Evolutionary conservation across 257 asterid genomes (phyloP).

Genomic region (Vinca minor): DNA sequence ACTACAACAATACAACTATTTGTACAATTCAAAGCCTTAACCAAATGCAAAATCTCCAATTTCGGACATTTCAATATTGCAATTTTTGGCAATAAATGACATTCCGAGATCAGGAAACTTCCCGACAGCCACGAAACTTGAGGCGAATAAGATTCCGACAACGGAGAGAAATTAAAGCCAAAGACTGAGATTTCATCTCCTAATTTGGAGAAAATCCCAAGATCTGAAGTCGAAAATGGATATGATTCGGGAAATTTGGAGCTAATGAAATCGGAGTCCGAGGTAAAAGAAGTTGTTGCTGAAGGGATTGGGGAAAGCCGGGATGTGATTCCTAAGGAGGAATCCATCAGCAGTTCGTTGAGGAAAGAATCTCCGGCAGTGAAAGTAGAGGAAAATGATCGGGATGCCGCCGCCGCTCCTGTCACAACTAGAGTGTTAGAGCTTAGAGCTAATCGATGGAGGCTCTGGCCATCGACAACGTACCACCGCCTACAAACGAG

Average conservation of each 20-base stretch:
- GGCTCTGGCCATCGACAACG: slow-evolving; percentile 68
- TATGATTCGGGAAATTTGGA: slow-evolving; percentile 33
- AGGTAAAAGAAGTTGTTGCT: slow-evolving; percentile 23
- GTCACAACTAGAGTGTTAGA: slow-evolving; percentile 34
- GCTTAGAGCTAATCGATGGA: slow-evolving; percentile 54
- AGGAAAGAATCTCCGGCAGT: slow-evolving; percentile 47
- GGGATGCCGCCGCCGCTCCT: slow-evolving; percentile 32
- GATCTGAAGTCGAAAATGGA: slow-evolving; percentile 42
- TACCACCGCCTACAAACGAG: slow-evolving; percentile 66
- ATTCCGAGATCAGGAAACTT: slow-evolving; percentile 61
- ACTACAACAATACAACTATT: slow-evolving; percentile 53
- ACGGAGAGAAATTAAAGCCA: slow-evolving; percentile 41
- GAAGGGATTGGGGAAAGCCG: slow-evolving; percentile 32
- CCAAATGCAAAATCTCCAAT: slow-evolving; percentile 68
- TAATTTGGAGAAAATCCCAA: slow-evolving; percentile 36
- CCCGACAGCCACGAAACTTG: slow-evolving; percentile 77
- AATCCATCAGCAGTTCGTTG: slow-evolving; percentile 38
- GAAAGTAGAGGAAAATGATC: slow-evolving; percentile 29
- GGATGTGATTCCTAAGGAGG: slow-evolving; percentile 33
- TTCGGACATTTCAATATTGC: slow-evolving; percentile 47
- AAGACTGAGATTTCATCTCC: slow-evolving; percentile 49
- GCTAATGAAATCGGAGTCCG: slow-evolving; percentile 31
- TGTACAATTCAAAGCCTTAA: slow-evolving; percentile 70
- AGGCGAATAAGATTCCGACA: slow-evolving; percentile 55
- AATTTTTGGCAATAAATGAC: slow-evolving; percentile 48